These are phyloP conservation scores for Suhomyces guaymorum DNA, from an alignment of 1,139 yeast species.

Conservation along the genomic window DNA sequence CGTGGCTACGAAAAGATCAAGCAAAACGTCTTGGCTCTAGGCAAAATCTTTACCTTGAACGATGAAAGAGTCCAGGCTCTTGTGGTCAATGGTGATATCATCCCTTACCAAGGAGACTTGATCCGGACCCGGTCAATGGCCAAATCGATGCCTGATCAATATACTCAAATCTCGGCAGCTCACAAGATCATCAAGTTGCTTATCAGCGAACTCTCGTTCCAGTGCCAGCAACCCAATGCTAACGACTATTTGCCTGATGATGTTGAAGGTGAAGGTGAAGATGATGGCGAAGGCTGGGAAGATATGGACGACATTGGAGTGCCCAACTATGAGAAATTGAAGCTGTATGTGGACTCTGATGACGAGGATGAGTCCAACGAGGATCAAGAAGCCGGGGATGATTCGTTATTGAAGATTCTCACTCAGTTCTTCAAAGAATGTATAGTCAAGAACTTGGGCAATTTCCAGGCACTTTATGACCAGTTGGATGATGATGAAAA, in stretches of 20 bases:
- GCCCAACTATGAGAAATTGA: constrained; percentile 58
- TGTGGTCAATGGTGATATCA: constrained; percentile 73
- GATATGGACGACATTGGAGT: constrained; percentile 70
- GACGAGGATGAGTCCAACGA: constrained; percentile 35
- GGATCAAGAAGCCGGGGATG: constrained; percentile 39
- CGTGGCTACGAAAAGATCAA: constrained; percentile 76
- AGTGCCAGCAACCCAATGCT: constrained; percentile 49
- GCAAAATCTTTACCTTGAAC: constrained; percentile 58
- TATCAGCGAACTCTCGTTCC: constrained; percentile 66
- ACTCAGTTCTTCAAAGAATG: constrained; percentile 65
- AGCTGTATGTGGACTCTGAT: constrained; percentile 52
- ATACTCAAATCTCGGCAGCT: constrained; percentile 66
- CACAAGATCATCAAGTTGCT: constrained; percentile 73
- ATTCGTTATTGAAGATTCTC: constrained; percentile 48
- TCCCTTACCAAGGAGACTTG: constrained; percentile 59
- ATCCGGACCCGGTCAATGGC: constrained; percentile 88
- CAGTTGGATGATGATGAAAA: constrained; percentile 58
- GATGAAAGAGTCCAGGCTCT: constrained; percentile 55
- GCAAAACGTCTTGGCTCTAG: constrained; percentile 70
- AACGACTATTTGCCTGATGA: constrained; percentile 36
- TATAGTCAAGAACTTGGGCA: constrained; percentile 52
- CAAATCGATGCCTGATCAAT: constrained; percentile 61
- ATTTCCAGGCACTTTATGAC: constrained; percentile 57
- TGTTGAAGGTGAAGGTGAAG: constrained; percentile 40
- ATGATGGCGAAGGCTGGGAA: constrained; percentile 69